Conservation (phyloP, 495 filamentous ascomycete species). For the Trichoderma parareesei region DNA sequence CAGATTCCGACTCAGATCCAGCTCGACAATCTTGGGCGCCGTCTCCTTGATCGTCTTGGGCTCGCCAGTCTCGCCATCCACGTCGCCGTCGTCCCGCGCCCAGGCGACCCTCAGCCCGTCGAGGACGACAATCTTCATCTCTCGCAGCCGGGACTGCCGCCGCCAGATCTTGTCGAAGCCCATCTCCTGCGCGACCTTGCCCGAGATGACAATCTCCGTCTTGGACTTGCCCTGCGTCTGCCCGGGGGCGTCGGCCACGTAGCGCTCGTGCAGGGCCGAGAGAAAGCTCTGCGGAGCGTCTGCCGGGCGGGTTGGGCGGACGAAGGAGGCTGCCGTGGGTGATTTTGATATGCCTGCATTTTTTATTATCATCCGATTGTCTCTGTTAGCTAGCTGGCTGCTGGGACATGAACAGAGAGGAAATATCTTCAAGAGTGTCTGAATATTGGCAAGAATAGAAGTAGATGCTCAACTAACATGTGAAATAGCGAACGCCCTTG, state of each 20-base stretch:
- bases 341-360: constrained; percentile 53
- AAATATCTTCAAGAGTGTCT: neutral
- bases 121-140: constrained; percentile 72
- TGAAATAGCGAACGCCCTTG: constrained; percentile 72
- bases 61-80: constrained; percentile 15
- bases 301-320: constrained; percentile 63
- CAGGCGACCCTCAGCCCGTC: constrained; percentile 60
- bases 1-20: constrained; percentile 83
- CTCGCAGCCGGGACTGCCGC: constrained; percentile 66
- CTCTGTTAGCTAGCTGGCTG: too few species aligned
- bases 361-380: neutral
- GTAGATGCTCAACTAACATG: constrained; percentile 35
- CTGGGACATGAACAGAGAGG: neutral
- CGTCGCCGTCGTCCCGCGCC: constrained; percentile 25
- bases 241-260: constrained; percentile 50
- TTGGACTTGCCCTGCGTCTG: constrained; percentile 16
- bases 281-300: constrained; percentile 66
- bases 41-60: constrained; percentile 31
- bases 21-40: constrained; percentile 62
- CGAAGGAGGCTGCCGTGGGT: constrained; percentile 71
- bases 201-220: constrained; percentile 60
- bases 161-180: constrained; percentile 89
- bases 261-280: constrained; percentile 74
- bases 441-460: neutral
- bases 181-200: constrained; percentile 86